These are phyloP conservation scores for Lodderomyces parapsilosis DNA, from an alignment of 1,139 yeast species.

Conservation along the genomic window DNA sequence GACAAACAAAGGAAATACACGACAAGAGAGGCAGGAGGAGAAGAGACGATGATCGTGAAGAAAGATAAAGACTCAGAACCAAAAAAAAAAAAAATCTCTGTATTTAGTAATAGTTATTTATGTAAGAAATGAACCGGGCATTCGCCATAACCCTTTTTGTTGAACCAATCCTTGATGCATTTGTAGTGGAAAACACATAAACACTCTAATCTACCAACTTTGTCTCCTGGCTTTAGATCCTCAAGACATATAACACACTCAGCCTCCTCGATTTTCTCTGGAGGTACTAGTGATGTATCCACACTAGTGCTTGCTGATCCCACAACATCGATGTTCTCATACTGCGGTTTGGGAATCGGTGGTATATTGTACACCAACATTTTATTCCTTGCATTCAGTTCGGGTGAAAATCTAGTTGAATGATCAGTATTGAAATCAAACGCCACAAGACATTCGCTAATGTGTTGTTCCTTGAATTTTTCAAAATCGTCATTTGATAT, in stretches of 20 bases:
- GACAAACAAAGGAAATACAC: constrained; percentile 77
- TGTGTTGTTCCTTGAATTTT: constrained; percentile 60
- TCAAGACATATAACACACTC: constrained; percentile 96
- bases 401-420: constrained; percentile 35
- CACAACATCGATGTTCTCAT: constrained; percentile 35
- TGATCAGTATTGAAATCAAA: constrained; percentile 71
- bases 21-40: constrained; percentile 34
- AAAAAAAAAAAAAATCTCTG: neutral
- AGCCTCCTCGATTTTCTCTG: constrained; percentile 21
- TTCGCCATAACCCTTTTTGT: constrained; percentile 77
- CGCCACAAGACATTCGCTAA: constrained; percentile 62
- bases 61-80: constrained; percentile 32
- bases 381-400: constrained; percentile 55
- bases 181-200: constrained; percentile 89
- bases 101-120: constrained; percentile 16
- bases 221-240: constrained; percentile 79
- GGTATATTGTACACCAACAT: constrained; percentile 81
- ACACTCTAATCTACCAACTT: constrained; percentile 90
- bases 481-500: constrained; percentile 37
- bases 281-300: neutral
- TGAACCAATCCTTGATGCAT: constrained; percentile 90
- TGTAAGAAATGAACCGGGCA: constrained; percentile 75
- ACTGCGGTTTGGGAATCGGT: constrained; percentile 50
- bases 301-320: constrained; percentile 1
- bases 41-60: constrained; percentile 51